These are phyloP conservation scores for Hymenoscyphus albidus DNA, from an alignment of 2,329 filamentous ascomycete genomes.

Conservation along the genomic window DNA sequence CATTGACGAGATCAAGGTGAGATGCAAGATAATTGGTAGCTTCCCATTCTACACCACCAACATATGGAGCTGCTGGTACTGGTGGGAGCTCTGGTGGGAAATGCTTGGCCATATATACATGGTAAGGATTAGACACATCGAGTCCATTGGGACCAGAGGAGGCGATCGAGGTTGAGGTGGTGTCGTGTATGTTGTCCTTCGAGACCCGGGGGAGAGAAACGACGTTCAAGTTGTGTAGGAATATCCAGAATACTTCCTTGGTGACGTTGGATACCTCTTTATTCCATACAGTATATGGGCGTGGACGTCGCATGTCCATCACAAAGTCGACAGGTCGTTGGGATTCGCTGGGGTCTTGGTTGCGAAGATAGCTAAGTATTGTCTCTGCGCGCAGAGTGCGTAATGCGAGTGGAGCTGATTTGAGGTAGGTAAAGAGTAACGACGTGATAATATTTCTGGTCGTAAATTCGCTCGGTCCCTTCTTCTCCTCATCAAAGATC, in stretches of 20 bases:
- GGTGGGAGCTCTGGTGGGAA: slow-evolving; percentile 86
- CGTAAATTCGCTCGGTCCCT: slow-evolving; percentile 93
- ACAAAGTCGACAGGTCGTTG: slow-evolving; percentile 80
- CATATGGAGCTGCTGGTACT: slow-evolving; percentile 90
- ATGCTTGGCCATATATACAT: slow-evolving; percentile 63
- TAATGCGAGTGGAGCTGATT: slow-evolving; percentile 58
- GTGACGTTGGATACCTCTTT: slow-evolving; percentile 90
- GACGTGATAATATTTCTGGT: slow-evolving; percentile 88
- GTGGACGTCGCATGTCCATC: slow-evolving; percentile 77
- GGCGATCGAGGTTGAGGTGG: slow-evolving; percentile 24
- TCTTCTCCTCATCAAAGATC: slow-evolving; percentile 97
- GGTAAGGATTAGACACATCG: slow-evolving; percentile 38
- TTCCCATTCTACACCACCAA: slow-evolving; percentile 97
- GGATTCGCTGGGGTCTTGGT: slow-evolving; percentile 72
- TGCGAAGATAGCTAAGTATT: slow-evolving; percentile 76
- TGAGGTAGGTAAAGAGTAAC: slow-evolving; percentile 83
- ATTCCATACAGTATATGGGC: slow-evolving; percentile 91
- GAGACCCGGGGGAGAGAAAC: slow-evolving; percentile 55
- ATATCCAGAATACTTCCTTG: slow-evolving; percentile 99
- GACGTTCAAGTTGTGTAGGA: slow-evolving; percentile 89
- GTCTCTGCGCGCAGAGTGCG: slow-evolving; percentile 65
- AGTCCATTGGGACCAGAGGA: slow-evolving; percentile 32
- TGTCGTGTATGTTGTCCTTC: slow-evolving; percentile 30
- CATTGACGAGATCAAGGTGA: slow-evolving; percentile 90
- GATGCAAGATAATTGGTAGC: slow-evolving; percentile 94